phyloP scores from a whole-genome alignment of 345 rosid genomes.

The Rubroshorea leprosula region DNA sequence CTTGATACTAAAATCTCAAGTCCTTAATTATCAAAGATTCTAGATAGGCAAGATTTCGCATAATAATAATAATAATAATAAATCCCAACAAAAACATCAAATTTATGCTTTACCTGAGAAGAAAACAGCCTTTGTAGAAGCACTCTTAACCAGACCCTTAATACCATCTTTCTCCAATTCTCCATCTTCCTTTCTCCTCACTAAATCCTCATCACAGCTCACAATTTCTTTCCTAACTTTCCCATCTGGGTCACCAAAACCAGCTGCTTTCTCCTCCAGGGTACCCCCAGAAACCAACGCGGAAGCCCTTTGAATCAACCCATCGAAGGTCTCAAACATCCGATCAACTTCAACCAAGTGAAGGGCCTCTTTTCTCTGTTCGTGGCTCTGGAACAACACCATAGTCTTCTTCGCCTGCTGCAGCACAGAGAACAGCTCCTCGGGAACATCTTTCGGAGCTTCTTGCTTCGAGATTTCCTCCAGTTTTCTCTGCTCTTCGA shows the following conservation, averaged over 20 bases:
- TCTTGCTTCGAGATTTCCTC: conserved; percentile 39
- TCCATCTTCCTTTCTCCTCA: conserved; percentile 22
- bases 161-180: conserved; percentile 20
- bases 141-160: conserved; percentile 28
- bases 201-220: conserved; percentile 22
- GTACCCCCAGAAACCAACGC: conserved; percentile 41
- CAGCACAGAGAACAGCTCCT: conserved; percentile 39
- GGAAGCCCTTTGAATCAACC: conserved; percentile 46
- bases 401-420: conserved; percentile 34
- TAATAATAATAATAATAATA: no score
- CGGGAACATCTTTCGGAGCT: conserved; percentile 35
- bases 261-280: conserved; percentile 16
- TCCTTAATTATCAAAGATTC: not conserved
- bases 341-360: conserved; percentile 42
- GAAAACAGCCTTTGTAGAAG: conserved; percentile 35
- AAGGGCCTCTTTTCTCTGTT: conserved; percentile 51
- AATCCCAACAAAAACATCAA: not conserved
- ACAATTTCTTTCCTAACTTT: conserved; percentile 24
- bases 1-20: no score
- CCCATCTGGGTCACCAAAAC: conserved; percentile 18
- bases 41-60: no score
- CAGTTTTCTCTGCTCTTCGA: conserved; percentile 38
- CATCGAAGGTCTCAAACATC: conserved; percentile 42
- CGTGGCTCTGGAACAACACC: conserved; percentile 43
- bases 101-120: conserved; percentile 28